Evolutionary conservation across 129 eudicot species (phyloP), one percentile per base, ranked within the genome.

Genomic region (Heracleum sosnowskyi): DNA sequence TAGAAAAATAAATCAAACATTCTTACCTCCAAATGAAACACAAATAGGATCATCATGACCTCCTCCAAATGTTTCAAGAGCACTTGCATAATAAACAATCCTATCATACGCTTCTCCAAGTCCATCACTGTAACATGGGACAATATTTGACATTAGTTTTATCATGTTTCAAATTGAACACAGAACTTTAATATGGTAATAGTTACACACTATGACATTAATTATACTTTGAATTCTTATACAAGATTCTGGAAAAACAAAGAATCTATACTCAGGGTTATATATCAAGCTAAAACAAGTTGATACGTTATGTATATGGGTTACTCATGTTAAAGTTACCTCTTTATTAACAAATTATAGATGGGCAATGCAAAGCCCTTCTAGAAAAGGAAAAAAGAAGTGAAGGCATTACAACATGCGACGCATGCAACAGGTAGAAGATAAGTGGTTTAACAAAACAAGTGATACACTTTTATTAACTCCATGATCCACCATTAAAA

Each of bases 31-130:
- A 84, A 91, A 86, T 57, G 96, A 85, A 78, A 91, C 82, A 79
- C 87, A 87, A 40, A 86, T 74, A n/a, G 98, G 97, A 88, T 94
- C 98, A 81, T 83, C 81, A 62, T 87, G 86, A 42, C 93, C 93
- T 73, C 90, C 97, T 57, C 90, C 91, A 81, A 94, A 89, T 62
- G 74, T 85, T 83, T 94, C 96, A 76, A 94, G 92, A 73, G 92
- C 82, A 79, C 88, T 87, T 79, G 97, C 89, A 86, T 91, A 94
- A 44, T 92, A 88, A 77, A 90, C 78, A 83, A 91, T 93, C 81
- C 84, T 90, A 39, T 91, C 98, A 78, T 84, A 87, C 20, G 89
- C 87, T 83, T 94, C 98, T 66, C 90, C 93, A 45, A 94, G 96
- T 63, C 96, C 96, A 60, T 91, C 98, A 80, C 98, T 91, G 97